Base-by-base conservation (phyloP, 805 yeast genomes). In the Torulaspora microellipsoides region DNA sequence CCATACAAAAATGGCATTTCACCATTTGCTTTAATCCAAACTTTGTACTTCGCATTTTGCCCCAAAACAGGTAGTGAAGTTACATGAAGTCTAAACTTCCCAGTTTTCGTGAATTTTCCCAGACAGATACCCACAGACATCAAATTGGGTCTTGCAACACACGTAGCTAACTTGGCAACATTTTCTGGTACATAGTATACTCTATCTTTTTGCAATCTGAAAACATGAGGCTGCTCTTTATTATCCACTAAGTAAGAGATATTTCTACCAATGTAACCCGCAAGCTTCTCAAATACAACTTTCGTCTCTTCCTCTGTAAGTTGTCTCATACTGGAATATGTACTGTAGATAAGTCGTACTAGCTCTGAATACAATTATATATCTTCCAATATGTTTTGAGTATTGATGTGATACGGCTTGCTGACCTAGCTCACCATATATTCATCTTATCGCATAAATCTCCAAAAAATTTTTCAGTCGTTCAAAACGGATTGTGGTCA, bases 1-100 rank as follows among this genome's bases (percentile, higher is more conserved):
- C 99, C 99, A 58, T 93, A 93, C 52, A 93, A 69, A 64, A 84
- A 93, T 11, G 99, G 98, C 99, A 93, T 93, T 68, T 93, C 99
- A 57, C 99, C 99, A 62, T 93, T 93, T 40, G 80, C 81, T 66
- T 93, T 93, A 67, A 93, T 87, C 99, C 99, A 93, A 32, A 93
- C 73, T 69, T 91, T 93, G 70, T 83, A 89, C 65, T 85, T 86
- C 38, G 99, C 97, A 62, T 83, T 82, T 56, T 86, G 83, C 2
- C 95, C 83, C 45, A 93, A 69, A 49, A 86, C 77, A 36, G 85
- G 81, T 51, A 93, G 74, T 3, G 96, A 76, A n/a, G 99, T 93
- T 49, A 93, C 83, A 65, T 93, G 99, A 53, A 93, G 72, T 68
- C 96, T 79, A 72, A 93, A 93, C 68, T 93, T 93, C 27, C 97